Evolutionary conservation across 306 rosid genomes (phyloP).

Genomic region (Arachis stenosperma): DNA sequence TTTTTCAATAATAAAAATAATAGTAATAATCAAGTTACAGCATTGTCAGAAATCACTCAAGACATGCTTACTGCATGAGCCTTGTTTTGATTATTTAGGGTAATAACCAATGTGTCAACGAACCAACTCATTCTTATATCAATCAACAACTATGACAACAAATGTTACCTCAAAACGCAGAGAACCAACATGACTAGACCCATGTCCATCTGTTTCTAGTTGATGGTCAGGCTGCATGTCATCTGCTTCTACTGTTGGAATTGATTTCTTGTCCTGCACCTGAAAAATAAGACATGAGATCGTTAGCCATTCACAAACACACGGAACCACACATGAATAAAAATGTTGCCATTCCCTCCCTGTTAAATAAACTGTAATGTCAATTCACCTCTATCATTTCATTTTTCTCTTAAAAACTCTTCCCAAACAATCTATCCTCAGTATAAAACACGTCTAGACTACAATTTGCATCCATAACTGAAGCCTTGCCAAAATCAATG

Average conservation of each 20-base stretch:
- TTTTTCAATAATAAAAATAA: too few species aligned
- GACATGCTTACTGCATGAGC: conserved; percentile 17
- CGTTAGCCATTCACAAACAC: conserved; percentile 22
- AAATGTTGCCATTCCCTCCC: conserved; percentile 21
- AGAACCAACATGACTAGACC: conserved; percentile 49
- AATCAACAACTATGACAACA: conserved; percentile 7
- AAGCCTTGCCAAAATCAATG: conserved; percentile 39
- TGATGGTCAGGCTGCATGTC: conserved; percentile 45
- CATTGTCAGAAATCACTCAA: conserved; percentile 6
- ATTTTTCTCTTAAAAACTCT: conserved; percentile 39
- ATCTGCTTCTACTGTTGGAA: conserved; percentile 42
- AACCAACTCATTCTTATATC: conserved; percentile 28
- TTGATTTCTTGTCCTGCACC: conserved; percentile 51
- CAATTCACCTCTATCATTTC: conserved; percentile 45
- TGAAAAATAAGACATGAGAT: conserved; percentile 34
- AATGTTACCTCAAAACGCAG: conserved; percentile 83
- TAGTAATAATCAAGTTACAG: neutral
- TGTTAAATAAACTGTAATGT: conserved; percentile 17
- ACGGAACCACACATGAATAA: conserved; percentile 18
- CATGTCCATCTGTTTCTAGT: conserved; percentile 47
- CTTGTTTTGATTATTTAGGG: conserved; percentile 14
- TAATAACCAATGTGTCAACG: conserved; percentile 16
- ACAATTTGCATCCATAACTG: conserved; percentile 44
- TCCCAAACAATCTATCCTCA: conserved; percentile 38
- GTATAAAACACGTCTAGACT: conserved; percentile 44